Conservation (phyloP, 257 asterid genomes). For the Capsicum pubescens region DNA sequence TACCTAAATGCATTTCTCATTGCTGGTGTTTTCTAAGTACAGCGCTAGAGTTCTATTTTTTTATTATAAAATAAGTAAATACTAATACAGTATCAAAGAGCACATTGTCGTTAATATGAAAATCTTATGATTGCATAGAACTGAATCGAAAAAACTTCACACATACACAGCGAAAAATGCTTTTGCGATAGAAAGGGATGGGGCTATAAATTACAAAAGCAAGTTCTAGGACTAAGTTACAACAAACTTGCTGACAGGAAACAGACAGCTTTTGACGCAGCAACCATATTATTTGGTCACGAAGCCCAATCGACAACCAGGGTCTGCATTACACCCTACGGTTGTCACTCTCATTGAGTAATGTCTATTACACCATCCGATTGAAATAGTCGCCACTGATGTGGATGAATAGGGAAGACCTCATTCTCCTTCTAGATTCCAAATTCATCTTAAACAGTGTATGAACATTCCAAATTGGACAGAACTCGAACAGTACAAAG, state of each 20-base stretch:
- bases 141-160: not conserved
- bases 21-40: not conserved
- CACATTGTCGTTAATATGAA: not conserved
- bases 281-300: not conserved
- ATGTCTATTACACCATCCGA: not conserved
- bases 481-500: not conserved
- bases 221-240: not conserved
- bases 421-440: not conserved
- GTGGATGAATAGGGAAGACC: not conserved
- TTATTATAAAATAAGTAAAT: not conserved
- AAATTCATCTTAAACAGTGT: not conserved
- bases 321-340: not conserved
- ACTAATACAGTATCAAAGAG: not conserved
- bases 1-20: not conserved
- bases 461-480: not conserved
- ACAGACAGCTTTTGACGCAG: conserved; percentile 15
- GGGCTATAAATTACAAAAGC: not conserved
- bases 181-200: not conserved
- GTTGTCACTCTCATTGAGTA: conserved; percentile 12
- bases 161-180: not conserved
- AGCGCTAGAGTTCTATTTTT: not conserved
- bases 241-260: not conserved
- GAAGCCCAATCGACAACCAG: not conserved
- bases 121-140: not conserved
- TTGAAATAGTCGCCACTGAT: not conserved